A percentile compares a stretch with the other conserved stretches of the same genome.
phyloP scores from a whole-genome alignment of 2,329 filamentous ascomycete species.

The Fusarium siculi region DNA sequence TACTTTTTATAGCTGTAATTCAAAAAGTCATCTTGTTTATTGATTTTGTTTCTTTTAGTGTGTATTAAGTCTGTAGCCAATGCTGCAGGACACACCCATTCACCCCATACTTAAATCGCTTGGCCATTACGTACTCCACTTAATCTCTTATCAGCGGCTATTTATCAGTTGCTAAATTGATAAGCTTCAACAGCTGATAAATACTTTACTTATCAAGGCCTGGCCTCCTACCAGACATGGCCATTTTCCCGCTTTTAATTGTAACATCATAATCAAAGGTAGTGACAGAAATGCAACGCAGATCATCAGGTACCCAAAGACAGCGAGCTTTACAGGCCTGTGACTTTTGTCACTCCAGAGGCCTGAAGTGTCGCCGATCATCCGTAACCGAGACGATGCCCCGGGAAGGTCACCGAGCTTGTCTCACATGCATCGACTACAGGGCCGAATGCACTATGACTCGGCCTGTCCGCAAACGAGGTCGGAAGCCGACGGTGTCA shows the following conservation, averaged over 20 bases:
- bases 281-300: background rate
- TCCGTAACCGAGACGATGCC: background rate
- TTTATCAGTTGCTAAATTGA: conserved; percentile 6
- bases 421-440: background rate
- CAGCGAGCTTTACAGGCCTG: background rate
- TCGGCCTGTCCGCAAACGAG: background rate
- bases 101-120: too few relatives aligned
- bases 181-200: background rate
- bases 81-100: too few relatives aligned
- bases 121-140: background rate
- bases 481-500: background rate
- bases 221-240: accelerated
- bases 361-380: background rate
- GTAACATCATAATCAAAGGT: accelerated
- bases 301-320: background rate
- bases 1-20: too few relatives aligned
- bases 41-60: too few relatives aligned
- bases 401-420: background rate
- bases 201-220: background rate
- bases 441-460: background rate
- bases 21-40: too few relatives aligned
- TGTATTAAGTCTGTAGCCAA: too few relatives aligned
- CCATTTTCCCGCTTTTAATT: background rate
- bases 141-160: background rate
- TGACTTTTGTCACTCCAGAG: conserved; percentile 2